Evolutionary conservation across 106 monocot species (phyloP).

Genomic region (Agapanthus africanus): DNA sequence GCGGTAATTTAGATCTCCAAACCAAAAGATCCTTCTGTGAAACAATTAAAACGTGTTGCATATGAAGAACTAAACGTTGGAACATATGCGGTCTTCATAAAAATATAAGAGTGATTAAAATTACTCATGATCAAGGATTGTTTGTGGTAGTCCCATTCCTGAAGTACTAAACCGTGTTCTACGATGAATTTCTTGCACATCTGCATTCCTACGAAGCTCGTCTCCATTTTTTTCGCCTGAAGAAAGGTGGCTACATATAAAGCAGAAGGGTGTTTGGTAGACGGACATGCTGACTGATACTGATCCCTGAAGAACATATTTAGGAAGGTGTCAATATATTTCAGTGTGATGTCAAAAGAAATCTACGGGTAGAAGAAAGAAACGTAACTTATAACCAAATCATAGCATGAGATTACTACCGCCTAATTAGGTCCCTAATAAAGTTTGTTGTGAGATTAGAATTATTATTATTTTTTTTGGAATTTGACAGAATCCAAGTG

Average conservation of each 20-base stretch:
- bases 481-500: neutral
- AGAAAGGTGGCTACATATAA: slow-evolving; percentile 71
- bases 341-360: no score
- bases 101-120: slow-evolving; percentile 1
- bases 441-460: neutral
- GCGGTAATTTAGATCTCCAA: slow-evolving; percentile 95
- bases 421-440: neutral
- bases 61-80: neutral
- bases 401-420: neutral
- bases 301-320: slow-evolving; percentile 63
- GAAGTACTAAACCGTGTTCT: slow-evolving; percentile 52
- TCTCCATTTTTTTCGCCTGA: slow-evolving; percentile 77
- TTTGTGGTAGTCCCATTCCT: slow-evolving; percentile 39
- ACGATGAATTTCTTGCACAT: slow-evolving; percentile 81
- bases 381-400: neutral
- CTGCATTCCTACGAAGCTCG: slow-evolving; percentile 63
- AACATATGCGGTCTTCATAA: neutral
- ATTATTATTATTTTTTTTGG: neutral
- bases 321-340: slow-evolving; percentile 10
- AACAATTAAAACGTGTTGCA: neutral
- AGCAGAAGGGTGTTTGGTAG: slow-evolving; percentile 83
- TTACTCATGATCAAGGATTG: slow-evolving; percentile 89
- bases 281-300: slow-evolving; percentile 93
- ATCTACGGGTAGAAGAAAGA: no score
- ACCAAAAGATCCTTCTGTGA: slow-evolving; percentile 86